Conservation (phyloP, 257 asterid species). For the Echium plantagineum region DNA sequence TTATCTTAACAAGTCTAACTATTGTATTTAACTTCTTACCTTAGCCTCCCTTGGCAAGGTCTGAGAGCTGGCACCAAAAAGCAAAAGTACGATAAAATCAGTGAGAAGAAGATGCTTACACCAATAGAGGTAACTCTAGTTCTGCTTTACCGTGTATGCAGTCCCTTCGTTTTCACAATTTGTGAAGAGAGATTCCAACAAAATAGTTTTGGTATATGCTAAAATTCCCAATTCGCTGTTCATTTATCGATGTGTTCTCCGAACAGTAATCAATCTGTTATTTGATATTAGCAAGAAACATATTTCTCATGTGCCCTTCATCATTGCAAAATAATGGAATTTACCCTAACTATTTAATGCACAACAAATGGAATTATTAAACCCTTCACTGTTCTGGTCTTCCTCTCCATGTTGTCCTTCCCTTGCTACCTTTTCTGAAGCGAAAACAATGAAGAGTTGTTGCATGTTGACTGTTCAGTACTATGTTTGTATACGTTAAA, state of each 20-base stretch:
- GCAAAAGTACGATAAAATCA: conserved; percentile 92
- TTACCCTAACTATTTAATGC: not conserved
- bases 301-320: not conserved
- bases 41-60: conserved; percentile 97
- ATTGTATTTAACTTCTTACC: conserved; percentile 3
- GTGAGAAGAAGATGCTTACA: conserved; percentile 97
- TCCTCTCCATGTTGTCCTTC: not conserved
- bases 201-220: not conserved
- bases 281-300: not conserved
- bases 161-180: not conserved
- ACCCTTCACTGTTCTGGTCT: not conserved
- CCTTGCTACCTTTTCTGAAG: too few species aligned
- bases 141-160: not conserved
- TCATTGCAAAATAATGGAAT: not conserved
- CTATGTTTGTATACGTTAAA: not conserved
- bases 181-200: not conserved
- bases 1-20: not conserved
- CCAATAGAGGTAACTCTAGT: conserved; percentile 63
- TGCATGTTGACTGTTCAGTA: not conserved
- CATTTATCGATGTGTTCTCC: not conserved
- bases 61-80: conserved; percentile 93
- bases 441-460: not conserved
- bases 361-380: not conserved
- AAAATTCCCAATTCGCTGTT: not conserved
- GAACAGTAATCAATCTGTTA: not conserved